Conservation (phyloP, 768 basidiomycete genomes). For the Clathrus columnatus region DNA sequence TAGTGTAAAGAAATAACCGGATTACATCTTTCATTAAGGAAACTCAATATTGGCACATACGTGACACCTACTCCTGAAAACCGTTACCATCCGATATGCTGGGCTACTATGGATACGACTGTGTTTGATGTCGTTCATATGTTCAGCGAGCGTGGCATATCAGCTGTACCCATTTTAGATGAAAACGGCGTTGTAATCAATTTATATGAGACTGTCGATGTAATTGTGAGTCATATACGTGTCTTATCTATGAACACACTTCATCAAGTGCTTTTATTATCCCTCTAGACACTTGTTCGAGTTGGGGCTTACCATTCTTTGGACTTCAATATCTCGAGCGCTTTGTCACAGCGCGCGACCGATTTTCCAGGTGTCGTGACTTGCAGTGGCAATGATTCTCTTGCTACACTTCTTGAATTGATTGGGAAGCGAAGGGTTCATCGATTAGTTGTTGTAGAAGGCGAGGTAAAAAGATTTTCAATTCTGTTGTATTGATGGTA, state of each 20-base stretch:
- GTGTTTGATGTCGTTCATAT: slow-evolving; percentile 99
- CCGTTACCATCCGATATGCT: slow-evolving; percentile 85
- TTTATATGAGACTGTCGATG: slow-evolving; percentile 97
- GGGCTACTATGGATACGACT: slow-evolving; percentile 81
- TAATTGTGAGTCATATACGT: slow-evolving; percentile 63
- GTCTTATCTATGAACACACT: slow-evolving; percentile 12
- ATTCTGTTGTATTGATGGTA: background rate
- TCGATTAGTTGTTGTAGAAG: slow-evolving; percentile 90
- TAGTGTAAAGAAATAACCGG: slow-evolving; percentile 85
- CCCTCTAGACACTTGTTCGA: slow-evolving; percentile 77
- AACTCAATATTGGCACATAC: slow-evolving; percentile 90
- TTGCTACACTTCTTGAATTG: slow-evolving; percentile 82
- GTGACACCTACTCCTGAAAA: slow-evolving; percentile 50
- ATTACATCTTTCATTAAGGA: slow-evolving; percentile 71
- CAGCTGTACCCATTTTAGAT: slow-evolving; percentile 94
- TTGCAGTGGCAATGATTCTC: slow-evolving; percentile 85
- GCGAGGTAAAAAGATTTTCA: slow-evolving; percentile 46
- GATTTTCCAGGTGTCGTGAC: slow-evolving; percentile 98
- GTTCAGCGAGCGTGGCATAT: slow-evolving; percentile 93
- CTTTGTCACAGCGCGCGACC: slow-evolving; percentile 81
- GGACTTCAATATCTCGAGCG: slow-evolving; percentile 88
- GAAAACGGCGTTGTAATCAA: slow-evolving; percentile 89
- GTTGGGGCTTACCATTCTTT: slow-evolving; percentile 93
- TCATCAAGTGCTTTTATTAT: slow-evolving; percentile 5
- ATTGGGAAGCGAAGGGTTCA: slow-evolving; percentile 93